Conservation (phyloP, 1,284 basidiomycete genomes). For the Tilletia setariae region DNA sequence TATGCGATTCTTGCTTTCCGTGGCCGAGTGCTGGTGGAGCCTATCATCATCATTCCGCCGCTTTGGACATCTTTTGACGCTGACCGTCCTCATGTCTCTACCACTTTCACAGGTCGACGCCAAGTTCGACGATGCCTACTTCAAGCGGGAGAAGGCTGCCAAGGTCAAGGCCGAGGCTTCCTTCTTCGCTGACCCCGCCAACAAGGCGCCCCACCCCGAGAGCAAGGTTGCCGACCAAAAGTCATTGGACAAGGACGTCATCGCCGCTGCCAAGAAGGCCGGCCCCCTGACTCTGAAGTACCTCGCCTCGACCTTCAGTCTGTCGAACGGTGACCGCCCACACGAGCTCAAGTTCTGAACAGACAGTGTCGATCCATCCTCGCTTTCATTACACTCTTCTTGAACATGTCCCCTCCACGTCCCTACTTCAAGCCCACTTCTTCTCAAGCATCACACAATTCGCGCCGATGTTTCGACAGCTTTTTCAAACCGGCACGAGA, state of each 20-base stretch:
- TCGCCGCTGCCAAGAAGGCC: slow-evolving; percentile 80
- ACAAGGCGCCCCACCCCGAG: slow-evolving; percentile 84
- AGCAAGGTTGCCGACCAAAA: slow-evolving; percentile 91
- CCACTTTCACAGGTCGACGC: slow-evolving; percentile 57
- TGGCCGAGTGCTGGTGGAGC: too few relatives aligned
- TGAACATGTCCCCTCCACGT: too few relatives aligned
- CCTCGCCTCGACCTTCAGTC: slow-evolving; percentile 85
- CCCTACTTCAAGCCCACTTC: too few relatives aligned
- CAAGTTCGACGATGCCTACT: slow-evolving; percentile 93
- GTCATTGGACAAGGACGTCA: slow-evolving; percentile 74
- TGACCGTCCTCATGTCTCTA: neutral
- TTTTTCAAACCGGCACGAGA: too few relatives aligned
- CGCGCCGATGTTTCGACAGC: too few relatives aligned
- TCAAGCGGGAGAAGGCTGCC: slow-evolving; percentile 60
- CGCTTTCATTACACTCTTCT: too few relatives aligned
- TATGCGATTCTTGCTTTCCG: too few relatives aligned
- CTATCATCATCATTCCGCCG: too few relatives aligned
- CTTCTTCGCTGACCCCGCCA: slow-evolving; percentile 89
- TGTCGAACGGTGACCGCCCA: slow-evolving; percentile 88
- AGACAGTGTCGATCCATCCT: too few relatives aligned
- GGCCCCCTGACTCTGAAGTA: slow-evolving; percentile 89
- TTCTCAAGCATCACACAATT: too few relatives aligned
- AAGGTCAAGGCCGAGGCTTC: slow-evolving; percentile 93
- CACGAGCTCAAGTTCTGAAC: slow-evolving; percentile 60
- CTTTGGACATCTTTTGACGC: neutral